Evolutionary conservation across 78 protist genomes (phyloP).

Genomic region (Polysphondylium violaceum): DNA sequence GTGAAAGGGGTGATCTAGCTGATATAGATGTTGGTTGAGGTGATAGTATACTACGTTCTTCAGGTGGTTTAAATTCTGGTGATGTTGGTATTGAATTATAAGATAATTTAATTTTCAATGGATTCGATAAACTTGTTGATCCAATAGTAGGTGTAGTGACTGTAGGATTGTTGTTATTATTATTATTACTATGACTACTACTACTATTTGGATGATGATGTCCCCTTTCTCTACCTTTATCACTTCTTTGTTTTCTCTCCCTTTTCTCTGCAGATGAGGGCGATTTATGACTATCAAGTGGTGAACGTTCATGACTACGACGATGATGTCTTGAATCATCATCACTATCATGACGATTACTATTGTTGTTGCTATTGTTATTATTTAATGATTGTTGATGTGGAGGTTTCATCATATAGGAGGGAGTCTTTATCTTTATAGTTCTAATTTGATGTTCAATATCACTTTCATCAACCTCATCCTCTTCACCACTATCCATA

Average conservation of each 20-base stretch:
- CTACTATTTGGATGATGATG: neutral
- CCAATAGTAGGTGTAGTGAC: neutral
- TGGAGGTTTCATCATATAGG: neutral
- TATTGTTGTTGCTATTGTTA: neutral
- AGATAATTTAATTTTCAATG: neutral
- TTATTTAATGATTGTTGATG: neutral
- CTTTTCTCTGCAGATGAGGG: constrained; percentile 1
- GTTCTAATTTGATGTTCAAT: constrained; percentile 18
- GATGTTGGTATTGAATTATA: neutral
- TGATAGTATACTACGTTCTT: too few species aligned
- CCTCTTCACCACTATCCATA: constrained; percentile 9
- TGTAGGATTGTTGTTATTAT: neutral
- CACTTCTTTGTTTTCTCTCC: constrained; percentile 58
- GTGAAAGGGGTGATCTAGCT: too few species aligned
- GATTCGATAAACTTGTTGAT: neutral
- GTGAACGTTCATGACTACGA: constrained; percentile 11
- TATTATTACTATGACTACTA: constrained; percentile 1
- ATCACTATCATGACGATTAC: neutral
- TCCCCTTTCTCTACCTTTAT: constrained; percentile 48
- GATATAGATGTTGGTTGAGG: neutral
- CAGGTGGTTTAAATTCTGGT: neutral
- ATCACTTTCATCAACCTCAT: neutral
- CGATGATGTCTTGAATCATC: neutral
- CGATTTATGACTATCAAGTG: constrained; percentile 25
- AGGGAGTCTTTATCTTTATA: constrained; percentile 2